Conservation (phyloP, 768 basidiomycete species). For the Leucogyrophana mollusca region DNA sequence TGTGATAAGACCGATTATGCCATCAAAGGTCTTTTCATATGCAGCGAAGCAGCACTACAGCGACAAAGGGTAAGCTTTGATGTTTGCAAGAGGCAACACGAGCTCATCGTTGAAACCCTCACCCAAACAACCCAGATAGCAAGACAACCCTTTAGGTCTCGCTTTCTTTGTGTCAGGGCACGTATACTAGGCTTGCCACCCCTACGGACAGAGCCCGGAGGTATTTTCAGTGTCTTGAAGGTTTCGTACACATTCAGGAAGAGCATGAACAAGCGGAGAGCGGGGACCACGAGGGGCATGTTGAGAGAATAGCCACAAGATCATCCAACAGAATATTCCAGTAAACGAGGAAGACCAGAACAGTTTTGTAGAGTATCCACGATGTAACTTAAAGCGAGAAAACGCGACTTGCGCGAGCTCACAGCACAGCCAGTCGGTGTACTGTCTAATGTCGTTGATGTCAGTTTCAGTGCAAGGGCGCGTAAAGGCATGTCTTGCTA, state of each 20-base stretch:
- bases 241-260: constrained; percentile 82
- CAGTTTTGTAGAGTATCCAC: too few relatives aligned
- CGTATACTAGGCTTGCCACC: constrained; percentile 63
- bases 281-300: constrained; percentile 70
- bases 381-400: too few relatives aligned
- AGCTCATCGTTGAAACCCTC: constrained; percentile 24
- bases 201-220: constrained; percentile 47
- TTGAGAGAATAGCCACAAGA: constrained; percentile 4
- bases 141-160: constrained; percentile 82
- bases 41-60: constrained; percentile 62
- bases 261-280: constrained; percentile 67
- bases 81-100: not conserved
- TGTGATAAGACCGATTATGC: constrained; percentile 63
- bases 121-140: constrained; percentile 90
- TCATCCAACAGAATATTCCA: constrained; percentile 7
- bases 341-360: not conserved
- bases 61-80: constrained; percentile 14
- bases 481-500: too few relatives aligned
- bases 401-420: constrained; percentile 1
- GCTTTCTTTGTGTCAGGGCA: constrained; percentile 72
- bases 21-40: constrained; percentile 69
- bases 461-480: not conserved
- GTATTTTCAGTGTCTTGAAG: constrained; percentile 77
- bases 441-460: constrained; percentile 15
- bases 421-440: constrained; percentile 7